Percentiles rank a stretch among this genome's conserved stretches.
phyloP scores from a whole-genome alignment of 306 rosid species.

The Bauhinia variegata region DNA sequence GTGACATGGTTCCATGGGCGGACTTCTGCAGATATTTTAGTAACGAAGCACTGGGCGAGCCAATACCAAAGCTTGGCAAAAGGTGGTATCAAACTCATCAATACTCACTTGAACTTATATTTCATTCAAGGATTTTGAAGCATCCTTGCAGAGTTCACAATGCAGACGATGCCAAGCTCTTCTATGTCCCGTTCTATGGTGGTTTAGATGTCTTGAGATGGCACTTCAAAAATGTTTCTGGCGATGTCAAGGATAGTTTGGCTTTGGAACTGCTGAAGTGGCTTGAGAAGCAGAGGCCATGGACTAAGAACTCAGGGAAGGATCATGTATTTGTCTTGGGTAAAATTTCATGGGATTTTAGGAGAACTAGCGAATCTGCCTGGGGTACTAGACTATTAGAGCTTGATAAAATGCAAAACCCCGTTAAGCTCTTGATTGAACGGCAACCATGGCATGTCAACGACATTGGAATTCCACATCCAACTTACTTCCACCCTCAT shows the following conservation, averaged over 20 bases:
- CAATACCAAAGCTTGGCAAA: constrained; percentile 59
- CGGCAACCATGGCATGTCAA: constrained; percentile 78
- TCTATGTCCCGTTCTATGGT: constrained; percentile 74
- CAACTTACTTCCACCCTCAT: constrained; percentile 72
- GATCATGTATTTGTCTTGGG: constrained; percentile 81
- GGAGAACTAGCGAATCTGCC: constrained; percentile 47
- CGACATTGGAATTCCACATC: constrained; percentile 81
- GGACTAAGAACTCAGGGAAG: constrained; percentile 61
- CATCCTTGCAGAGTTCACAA: constrained; percentile 69
- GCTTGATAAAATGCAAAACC: constrained; percentile 66
- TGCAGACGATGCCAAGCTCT: constrained; percentile 60
- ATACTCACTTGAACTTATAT: constrained; percentile 69
- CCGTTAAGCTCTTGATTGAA: constrained; percentile 71
- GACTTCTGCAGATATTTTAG: constrained; percentile 59
- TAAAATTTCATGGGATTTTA: constrained; percentile 82
- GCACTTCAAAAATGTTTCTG: constrained; percentile 77
- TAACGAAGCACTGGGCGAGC: constrained; percentile 62
- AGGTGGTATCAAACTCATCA: constrained; percentile 78
- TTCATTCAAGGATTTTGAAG: constrained; percentile 60
- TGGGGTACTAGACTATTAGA: constrained; percentile 76
- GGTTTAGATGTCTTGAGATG: constrained; percentile 71
- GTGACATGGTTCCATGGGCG: constrained; percentile 67
- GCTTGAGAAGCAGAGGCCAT: constrained; percentile 56
- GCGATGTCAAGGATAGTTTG: constrained; percentile 64
- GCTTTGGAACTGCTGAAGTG: constrained; percentile 58